Base-by-base conservation (phyloP, 306 rosid genomes). In the Medicago ruthenica region DNA sequence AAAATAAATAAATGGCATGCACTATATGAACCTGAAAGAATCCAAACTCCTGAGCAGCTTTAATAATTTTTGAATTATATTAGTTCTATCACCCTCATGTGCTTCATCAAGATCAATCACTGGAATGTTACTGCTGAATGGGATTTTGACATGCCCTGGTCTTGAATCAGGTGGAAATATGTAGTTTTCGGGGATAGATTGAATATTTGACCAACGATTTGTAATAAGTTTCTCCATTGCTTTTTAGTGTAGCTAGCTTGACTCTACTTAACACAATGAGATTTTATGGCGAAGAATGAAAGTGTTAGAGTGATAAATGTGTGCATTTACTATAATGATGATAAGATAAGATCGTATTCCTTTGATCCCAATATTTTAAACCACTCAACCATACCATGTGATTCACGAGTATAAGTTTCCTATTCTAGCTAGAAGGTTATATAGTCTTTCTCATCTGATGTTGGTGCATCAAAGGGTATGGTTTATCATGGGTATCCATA, bases 131-230 rank as follows among this genome's bases (percentile, higher is more conserved):
- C 3, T 65, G 17, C 22, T 45, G 4, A 78, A 47, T 41, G 78
- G 70, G 39, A 78, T 54, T 18, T 40, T 76, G 50, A 31, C 10
- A 31, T 62, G 11, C 12, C 77, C 86, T 34, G 83, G 83, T 78
- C 86, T 83, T 42, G 64, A 39, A 42, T 78, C 86, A 13, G 70
- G 83, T 36, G 86, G 86, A 31, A 62, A 79, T 42, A 83, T 50
- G 60, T 83, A 78, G 17, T 61, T 45, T 12, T 62, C 83, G 5
- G 86, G 83, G 15, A 78, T 12, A 34, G 74, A 5, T 54, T 2
- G 8, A 0, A 57, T 14, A 41, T 42, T 74, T 57, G 36, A 41
- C 83, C 75, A 17, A 53, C 10, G 3, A 17, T 11, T 53, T 17
- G 60, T 53, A 53, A 53, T 17, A 53, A 17, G 59, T 53, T 53